Conservation (phyloP, 768 basidiomycete species). For the Boletus sensibilis region DNA sequence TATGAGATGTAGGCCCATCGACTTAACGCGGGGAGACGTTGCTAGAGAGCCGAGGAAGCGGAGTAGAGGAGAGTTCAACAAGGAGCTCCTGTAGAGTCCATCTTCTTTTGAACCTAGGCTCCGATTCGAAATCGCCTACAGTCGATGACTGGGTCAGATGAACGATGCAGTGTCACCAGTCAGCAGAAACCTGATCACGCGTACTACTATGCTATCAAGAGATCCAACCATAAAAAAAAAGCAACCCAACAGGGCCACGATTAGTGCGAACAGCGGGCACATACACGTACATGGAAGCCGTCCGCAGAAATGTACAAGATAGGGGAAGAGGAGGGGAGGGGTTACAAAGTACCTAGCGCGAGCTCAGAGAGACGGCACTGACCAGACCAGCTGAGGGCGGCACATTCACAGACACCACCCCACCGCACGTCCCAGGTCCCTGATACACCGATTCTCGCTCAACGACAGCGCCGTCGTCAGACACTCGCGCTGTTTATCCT, state of each 20-base stretch:
- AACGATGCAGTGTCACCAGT: too few species aligned
- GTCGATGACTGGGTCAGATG: too few species aligned
- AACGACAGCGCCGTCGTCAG: slow-evolving; percentile 65
- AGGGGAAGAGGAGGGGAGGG: too few species aligned
- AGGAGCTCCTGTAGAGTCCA: too few species aligned
- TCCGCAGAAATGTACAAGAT: neutral
- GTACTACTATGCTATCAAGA: neutral
- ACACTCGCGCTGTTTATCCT: slow-evolving; percentile 72
- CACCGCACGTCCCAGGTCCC: slow-evolving; percentile 60
- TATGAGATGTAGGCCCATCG: too few species aligned
- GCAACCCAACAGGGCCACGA: neutral
- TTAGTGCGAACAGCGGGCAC: neutral
- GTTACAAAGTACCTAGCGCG: neutral
- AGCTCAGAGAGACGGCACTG: neutral
- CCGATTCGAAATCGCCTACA: too few species aligned
- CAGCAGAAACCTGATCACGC: neutral
- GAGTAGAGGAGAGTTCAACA: too few species aligned
- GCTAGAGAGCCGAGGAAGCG: too few species aligned
- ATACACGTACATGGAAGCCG: neutral
- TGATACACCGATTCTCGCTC: slow-evolving; percentile 59
- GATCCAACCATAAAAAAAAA: neutral
- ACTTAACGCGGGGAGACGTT: too few species aligned
- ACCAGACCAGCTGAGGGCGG: neutral
- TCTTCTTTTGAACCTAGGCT: too few species aligned
- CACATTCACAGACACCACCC: slow-evolving; percentile 59